Evolutionary conservation across 331 rosid species (phyloP), one percentile per base, ranked within the genome.

Genomic region (Acacia concinna): DNA sequence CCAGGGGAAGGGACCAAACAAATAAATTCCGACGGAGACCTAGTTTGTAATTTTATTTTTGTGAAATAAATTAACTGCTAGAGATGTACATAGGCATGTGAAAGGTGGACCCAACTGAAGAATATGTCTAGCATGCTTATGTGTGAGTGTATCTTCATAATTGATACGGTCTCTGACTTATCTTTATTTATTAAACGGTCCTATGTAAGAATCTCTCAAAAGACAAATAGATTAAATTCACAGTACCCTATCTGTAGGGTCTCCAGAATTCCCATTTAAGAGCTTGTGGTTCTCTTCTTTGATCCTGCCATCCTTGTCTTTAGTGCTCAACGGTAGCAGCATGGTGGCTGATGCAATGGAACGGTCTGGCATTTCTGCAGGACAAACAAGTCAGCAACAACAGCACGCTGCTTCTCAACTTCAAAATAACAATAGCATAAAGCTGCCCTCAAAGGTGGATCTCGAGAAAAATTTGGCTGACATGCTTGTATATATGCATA

Each of bases 221-320:
- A 15, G 38, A 68, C 13, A 68, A 27, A 14, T 0, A 27, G 37
- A 69, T 25, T 41, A 52, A n/a, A 52, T 7, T 83, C 69, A 56
- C 44, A 43, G 23, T 95, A 95, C 99, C 93, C 98, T 23, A 86
- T 96, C 99, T 18, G 87, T 83, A 41, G 98, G 94, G 71, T 96
- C 98, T 43, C 92, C 92, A 4, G 91, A 82, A 34, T 88, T 93
- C 65, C 99, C 99, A 84, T 96, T 93, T 90, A 91, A 84, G 30
- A 93, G 91, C 83, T 96, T 96, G 88, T 90, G 96, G 71, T 80
- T 89, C 91, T 96, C 99, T 75, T 93, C 98, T 90, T 94, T 92
- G 81, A 80, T 89, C 84, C 85, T 83, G 43, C 88, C 76, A 18
- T 93, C 96, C 81, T 74, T 93, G 83, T 95, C 99, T 87, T 89